These are phyloP conservation scores for Adansonia grandidieri DNA, from an alignment of 441 rosid species.

Conservation along the genomic window DNA sequence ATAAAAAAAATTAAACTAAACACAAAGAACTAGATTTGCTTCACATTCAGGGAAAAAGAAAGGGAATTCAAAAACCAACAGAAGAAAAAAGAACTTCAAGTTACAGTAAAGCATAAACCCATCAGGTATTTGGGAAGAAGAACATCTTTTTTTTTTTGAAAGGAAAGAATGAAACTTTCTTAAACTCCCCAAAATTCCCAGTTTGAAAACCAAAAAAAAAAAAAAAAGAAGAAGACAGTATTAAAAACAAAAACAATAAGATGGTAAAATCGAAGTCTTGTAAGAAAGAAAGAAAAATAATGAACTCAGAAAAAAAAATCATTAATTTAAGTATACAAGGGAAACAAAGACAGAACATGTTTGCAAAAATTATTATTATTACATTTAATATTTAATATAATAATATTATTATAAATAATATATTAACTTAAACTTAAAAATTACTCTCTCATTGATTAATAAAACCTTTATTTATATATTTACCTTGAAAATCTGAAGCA, in stretches of 20 bases:
- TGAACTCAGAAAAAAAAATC: not conserved
- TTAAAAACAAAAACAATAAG: not conserved
- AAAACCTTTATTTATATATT: constrained; percentile 3
- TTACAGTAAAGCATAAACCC: constrained; percentile 19
- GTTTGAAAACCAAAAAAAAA: not conserved
- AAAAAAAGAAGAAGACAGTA: not conserved
- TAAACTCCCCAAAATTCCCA: constrained; percentile 1
- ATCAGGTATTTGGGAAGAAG: constrained; percentile 19
- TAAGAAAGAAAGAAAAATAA: not conserved
- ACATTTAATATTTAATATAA: too few species aligned
- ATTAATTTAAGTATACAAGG: not conserved
- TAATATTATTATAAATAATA: too few species aligned
- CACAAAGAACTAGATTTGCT: not conserved
- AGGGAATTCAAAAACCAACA: too few species aligned
- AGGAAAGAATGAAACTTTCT: constrained; percentile 32
- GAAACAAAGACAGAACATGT: not conserved
- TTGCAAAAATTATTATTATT: too few species aligned
- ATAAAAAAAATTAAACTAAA: not conserved
- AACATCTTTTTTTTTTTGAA: constrained; percentile 38
- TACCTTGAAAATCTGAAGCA: constrained; percentile 64
- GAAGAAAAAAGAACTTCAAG: not conserved
- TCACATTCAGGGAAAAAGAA: constrained; percentile 18
- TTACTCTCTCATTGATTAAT: too few species aligned
- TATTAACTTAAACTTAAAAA: too few species aligned
- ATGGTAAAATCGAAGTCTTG: constrained; percentile 17